These are phyloP conservation scores for Rauvolfia tetraphylla DNA, from an alignment of 257 asterid species.

Conservation along the genomic window DNA sequence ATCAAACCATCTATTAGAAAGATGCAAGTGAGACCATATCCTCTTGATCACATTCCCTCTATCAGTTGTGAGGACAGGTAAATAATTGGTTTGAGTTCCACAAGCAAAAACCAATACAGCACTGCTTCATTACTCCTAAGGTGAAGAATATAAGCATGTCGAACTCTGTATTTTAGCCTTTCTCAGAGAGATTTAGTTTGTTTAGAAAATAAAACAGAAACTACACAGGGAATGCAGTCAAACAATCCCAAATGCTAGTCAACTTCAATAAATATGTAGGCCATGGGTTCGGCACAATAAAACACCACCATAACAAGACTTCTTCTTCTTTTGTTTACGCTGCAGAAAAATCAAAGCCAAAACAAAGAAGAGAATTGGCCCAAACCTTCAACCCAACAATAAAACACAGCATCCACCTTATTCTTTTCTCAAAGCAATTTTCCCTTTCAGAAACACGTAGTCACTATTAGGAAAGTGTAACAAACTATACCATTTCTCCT, in stretches of 20 bases:
- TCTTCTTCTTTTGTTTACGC: neutral
- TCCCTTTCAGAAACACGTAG: neutral
- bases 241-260: neutral
- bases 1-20: conserved; percentile 2
- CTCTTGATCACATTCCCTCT: neutral
- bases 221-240: neutral
- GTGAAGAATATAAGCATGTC: neutral
- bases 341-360: neutral
- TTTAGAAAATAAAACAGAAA: neutral
- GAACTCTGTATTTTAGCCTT: neutral
- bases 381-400: neutral
- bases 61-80: neutral
- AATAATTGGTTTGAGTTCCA: neutral
- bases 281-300: neutral
- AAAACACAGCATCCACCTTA: neutral
- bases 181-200: neutral
- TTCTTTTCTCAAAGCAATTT: neutral
- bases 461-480: neutral
- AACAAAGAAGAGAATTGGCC: neutral
- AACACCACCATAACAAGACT: neutral
- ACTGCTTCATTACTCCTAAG: neutral
- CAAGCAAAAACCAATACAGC: neutral
- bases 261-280: neutral
- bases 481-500: neutral
- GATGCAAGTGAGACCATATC: neutral